A percentile compares a stretch with the other conserved stretches of the same genome.
Evolutionary conservation across 2,329 filamentous ascomycete species (phyloP).

Genomic region (Amauroascus verrucosus): DNA sequence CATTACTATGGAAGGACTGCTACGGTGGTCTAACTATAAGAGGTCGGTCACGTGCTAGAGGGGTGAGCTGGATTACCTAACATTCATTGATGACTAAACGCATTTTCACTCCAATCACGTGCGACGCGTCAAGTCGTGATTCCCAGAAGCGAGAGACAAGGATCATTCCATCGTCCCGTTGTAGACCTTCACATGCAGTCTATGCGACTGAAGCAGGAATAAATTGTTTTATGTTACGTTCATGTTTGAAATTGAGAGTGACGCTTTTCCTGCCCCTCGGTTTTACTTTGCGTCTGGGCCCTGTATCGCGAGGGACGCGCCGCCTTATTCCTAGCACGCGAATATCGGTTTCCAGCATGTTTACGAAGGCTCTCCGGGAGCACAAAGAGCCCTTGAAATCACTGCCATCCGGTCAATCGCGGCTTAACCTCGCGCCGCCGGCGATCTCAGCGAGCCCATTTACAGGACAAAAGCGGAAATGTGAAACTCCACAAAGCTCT

Average conservation of each 20-base stretch:
- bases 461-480: constrained; percentile 31
- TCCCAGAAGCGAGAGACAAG: no score
- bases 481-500: constrained; percentile 24
- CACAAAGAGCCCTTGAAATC: constrained; percentile 27
- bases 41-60: no score
- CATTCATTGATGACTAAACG: no score
- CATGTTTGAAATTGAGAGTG: not conserved
- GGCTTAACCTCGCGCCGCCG: constrained; percentile 20
- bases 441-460: constrained; percentile 21
- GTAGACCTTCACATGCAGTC: no score
- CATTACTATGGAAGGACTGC: no score
- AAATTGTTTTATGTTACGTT: constrained; percentile 5
- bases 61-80: no score
- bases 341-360: constrained; percentile 23
- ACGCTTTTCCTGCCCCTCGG: not conserved
- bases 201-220: no score
- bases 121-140: no score
- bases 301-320: not conserved
- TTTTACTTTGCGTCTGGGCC: not conserved
- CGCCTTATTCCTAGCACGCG: not conserved
- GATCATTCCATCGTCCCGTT: no score
- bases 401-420: constrained; percentile 26
- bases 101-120: no score
- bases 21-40: no score
- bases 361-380: constrained; percentile 34